Percentiles rank a stretch among this genome's conserved stretches.
Evolutionary conservation across 169 alveolate species (phyloP).

Genomic region (Plasmodium chabaudi): DNA sequence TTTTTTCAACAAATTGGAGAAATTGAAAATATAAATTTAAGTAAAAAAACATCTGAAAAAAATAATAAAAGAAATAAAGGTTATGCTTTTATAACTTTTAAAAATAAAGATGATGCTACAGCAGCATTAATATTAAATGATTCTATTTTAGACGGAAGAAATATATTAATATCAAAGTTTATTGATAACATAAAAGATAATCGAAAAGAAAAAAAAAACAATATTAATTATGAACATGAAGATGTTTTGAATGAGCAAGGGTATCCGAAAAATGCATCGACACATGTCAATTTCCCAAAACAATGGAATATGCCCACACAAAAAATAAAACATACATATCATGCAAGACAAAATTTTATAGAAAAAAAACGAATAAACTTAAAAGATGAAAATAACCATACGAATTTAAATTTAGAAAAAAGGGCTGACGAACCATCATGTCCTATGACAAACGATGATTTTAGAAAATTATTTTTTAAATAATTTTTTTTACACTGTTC

Average conservation of each 20-base stretch:
- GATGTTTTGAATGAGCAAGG: background rate
- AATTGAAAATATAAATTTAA: conserved; percentile 57
- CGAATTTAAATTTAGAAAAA: background rate
- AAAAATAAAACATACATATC: conserved; percentile 5
- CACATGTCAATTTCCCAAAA: background rate
- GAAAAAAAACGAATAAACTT: conserved; percentile 61
- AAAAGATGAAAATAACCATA: background rate
- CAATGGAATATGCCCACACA: background rate
- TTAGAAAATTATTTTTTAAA: conserved; percentile 47
- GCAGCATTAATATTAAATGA: conserved; percentile 64
- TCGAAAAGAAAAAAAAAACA: background rate
- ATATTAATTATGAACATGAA: background rate
- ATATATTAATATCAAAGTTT: conserved; percentile 70
- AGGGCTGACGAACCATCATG: conserved; percentile 6
- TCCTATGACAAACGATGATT: conserved; percentile 61
- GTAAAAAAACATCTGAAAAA: conserved; percentile 70
- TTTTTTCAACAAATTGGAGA: conserved; percentile 70
- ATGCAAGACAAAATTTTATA: conserved; percentile 13
- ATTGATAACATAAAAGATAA: background rate
- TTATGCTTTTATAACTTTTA: conserved; percentile 77
- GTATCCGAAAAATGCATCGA: background rate
- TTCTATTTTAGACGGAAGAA: conserved; percentile 69
- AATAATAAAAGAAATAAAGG: conserved; percentile 77
- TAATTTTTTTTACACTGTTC: background rate
- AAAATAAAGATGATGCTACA: conserved; percentile 66